Evolutionary conservation across 106 monocot species (phyloP), one percentile per base, ranked within the genome.

Genomic region (Apostasia ramifera): DNA sequence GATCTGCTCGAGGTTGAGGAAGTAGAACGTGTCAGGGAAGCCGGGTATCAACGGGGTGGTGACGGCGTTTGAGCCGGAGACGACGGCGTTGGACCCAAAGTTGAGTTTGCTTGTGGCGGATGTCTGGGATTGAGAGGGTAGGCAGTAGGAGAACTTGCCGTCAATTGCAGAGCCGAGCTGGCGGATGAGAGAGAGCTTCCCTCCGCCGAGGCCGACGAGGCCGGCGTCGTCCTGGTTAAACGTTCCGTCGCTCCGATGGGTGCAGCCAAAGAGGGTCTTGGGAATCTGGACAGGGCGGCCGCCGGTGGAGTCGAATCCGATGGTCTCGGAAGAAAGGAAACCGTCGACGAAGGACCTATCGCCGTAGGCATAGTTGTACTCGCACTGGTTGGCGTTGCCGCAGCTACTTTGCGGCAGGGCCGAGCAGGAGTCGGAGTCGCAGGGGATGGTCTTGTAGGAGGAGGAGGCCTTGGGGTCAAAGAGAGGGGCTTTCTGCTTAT

Each of bases 121-220:
- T 6, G 52, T 1, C 52, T 52, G 52, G 3, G 15, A n/a, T 57
- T 57, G n/a, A 0, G 56, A 57, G 14, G 56, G 5, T 2, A 73
- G 37, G 42, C 74, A 74, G 46, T 77, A 82, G 46, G 81, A 70
- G 81, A 82, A 82, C 51, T 77, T 77, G 50, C 44, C 11, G n/a
- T 37, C 61, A 0, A 68, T 76, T 49, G 48, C 5, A 3, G 52
- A 53, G 10, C 69, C 68, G 2, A 82, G 39, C 53, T 82, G 77
- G 0, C 73, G 63, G 49, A 77, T 58, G n/a, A 82, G 73, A 2
- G 77, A 82, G 8, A 82, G 14, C 0, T 68, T 63, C 6, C 81
- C 81, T 7, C 59, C 64, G 1, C 77, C 77, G 49, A 77, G 70
- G 12, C 81, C 81, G 57, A 82, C 44, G 7, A 77, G 58, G 1